These are phyloP conservation scores for Aspergillus neotritici DNA, from an alignment of 2,329 filamentous ascomycete species.

Conservation along the genomic window DNA sequence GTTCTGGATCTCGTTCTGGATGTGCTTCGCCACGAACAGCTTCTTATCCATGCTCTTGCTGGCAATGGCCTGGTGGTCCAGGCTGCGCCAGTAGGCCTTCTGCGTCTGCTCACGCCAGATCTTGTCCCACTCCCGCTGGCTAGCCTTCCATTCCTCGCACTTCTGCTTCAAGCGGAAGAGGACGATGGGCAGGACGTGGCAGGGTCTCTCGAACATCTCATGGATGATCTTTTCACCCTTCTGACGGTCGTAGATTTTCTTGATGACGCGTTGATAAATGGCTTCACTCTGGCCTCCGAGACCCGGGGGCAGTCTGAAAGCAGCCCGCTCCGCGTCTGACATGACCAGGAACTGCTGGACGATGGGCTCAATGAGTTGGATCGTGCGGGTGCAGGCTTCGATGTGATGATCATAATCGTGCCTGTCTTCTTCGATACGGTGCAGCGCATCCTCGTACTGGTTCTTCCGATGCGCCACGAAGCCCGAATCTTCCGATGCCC, in stretches of 20 bases:
- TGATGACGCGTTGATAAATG: slow-evolving; percentile 93
- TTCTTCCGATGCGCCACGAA: slow-evolving; percentile 99
- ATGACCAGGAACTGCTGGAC: slow-evolving; percentile 84
- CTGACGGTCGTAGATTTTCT: slow-evolving; percentile 90
- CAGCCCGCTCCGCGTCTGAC: slow-evolving; percentile 63
- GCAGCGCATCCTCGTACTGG: slow-evolving; percentile 84
- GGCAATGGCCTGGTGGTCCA: slow-evolving; percentile 92
- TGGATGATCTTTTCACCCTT: slow-evolving; percentile 78
- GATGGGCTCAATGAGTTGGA: slow-evolving; percentile 91
- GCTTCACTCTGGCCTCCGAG: slow-evolving; percentile 91
- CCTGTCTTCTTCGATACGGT: slow-evolving; percentile 94
- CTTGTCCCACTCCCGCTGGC: slow-evolving; percentile 96
- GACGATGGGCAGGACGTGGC: slow-evolving; percentile 80
- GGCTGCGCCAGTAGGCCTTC: slow-evolving; percentile 88
- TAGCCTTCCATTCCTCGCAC: slow-evolving; percentile 95
- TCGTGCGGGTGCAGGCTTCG: slow-evolving; percentile 87
- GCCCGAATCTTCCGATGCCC: slow-evolving; percentile 95
- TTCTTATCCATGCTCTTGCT: slow-evolving; percentile 88
- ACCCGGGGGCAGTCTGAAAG: slow-evolving; percentile 73
- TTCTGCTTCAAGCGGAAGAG: slow-evolving; percentile 89
- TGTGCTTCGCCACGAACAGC: slow-evolving; percentile 80
- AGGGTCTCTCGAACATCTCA: slow-evolving; percentile 78
- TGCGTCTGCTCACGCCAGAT: slow-evolving; percentile 96
- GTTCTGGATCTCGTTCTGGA: slow-evolving; percentile 84
- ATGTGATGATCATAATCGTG: slow-evolving; percentile 99